A percentile compares a stretch with the other conserved stretches of the same genome.
These are phyloP conservation scores for Globisporangium sylvaticum DNA, from an alignment of 352 stramenopile genomes.

Conservation along the genomic window DNA sequence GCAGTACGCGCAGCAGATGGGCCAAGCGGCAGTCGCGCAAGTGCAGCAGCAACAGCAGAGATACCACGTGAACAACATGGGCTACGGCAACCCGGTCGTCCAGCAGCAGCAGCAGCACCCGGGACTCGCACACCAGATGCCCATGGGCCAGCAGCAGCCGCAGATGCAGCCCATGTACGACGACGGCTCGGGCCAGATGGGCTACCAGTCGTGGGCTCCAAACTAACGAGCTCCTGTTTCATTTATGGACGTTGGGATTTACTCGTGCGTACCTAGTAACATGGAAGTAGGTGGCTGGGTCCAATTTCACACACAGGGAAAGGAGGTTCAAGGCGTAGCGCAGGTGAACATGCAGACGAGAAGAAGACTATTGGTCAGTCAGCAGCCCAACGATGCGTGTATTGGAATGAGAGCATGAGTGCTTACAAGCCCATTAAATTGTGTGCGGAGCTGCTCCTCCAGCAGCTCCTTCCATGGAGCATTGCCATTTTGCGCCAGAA, in stretches of 20 bases:
- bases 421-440: neutral
- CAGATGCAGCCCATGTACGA: constrained; percentile 24
- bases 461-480: neutral
- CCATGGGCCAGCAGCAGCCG: constrained; percentile 26
- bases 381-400: neutral
- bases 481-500: neutral
- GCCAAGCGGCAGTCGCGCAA: constrained; percentile 25
- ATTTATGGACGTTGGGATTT: neutral
- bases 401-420: neutral
- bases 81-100: constrained; percentile 23
- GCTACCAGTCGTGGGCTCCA: constrained; percentile 9
- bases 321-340: neutral
- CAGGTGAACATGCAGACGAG: neutral
- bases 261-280: neutral
- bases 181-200: constrained; percentile 20
- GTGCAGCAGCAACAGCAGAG: constrained; percentile 6
- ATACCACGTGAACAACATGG: constrained; percentile 37
- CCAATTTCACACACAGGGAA: neutral
- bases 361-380: neutral
- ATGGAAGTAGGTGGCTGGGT: neutral
- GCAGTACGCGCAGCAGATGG: constrained; percentile 37
- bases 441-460: neutral
- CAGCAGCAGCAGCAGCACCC: constrained; percentile 22
- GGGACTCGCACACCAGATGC: constrained; percentile 14
- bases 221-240: constrained; percentile 6